Conservation (phyloP, 2,329 filamentous ascomycete genomes). For the Aspergillus japonicus region DNA sequence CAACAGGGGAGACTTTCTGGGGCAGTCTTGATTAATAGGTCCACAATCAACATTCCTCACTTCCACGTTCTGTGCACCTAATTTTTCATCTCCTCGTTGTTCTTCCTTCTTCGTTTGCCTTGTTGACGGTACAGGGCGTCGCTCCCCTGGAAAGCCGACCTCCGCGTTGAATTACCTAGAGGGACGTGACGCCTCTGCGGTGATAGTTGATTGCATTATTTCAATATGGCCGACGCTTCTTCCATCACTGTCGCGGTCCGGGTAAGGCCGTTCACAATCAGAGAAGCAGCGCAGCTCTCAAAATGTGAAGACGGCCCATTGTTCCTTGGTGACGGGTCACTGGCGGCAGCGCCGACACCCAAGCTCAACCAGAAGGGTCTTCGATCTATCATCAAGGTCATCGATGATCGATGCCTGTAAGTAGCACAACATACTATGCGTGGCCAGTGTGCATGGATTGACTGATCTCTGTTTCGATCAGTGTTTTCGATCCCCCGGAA, state of each 20-base stretch:
- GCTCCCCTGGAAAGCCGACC: conserved; percentile 20
- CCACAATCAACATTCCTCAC: conserved; percentile 33
- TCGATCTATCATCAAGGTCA: conserved; percentile 87
- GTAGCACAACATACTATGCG: conserved; percentile 36
- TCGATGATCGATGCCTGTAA: conserved; percentile 94
- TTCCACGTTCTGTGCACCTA: conserved; percentile 8
- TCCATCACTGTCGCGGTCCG: conserved; percentile 56
- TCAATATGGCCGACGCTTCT: conserved; percentile 48
- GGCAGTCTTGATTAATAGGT: conserved; percentile 19
- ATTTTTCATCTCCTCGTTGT: conserved; percentile 15
- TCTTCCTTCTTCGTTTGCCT: conserved; percentile 12
- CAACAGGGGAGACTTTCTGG: conserved; percentile 16
- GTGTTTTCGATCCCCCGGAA: conserved; percentile 95
- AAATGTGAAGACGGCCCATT: conserved; percentile 77
- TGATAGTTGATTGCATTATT: neutral
- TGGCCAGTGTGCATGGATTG: neutral
- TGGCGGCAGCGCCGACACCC: conserved; percentile 81
- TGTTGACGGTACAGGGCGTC: conserved; percentile 22
- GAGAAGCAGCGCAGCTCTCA: conserved; percentile 87
- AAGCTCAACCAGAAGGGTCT: conserved; percentile 85
- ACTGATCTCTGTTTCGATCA: conserved; percentile 40
- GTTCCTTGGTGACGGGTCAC: conserved; percentile 94
- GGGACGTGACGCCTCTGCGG: conserved; percentile 14
- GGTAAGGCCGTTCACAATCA: conserved; percentile 71
- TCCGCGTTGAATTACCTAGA: conserved; percentile 18